Evolutionary conservation across 495 filamentous ascomycete genomes (phyloP), one percentile per base, ranked within the genome.

Genomic region (Aspergillus sparsus): DNA sequence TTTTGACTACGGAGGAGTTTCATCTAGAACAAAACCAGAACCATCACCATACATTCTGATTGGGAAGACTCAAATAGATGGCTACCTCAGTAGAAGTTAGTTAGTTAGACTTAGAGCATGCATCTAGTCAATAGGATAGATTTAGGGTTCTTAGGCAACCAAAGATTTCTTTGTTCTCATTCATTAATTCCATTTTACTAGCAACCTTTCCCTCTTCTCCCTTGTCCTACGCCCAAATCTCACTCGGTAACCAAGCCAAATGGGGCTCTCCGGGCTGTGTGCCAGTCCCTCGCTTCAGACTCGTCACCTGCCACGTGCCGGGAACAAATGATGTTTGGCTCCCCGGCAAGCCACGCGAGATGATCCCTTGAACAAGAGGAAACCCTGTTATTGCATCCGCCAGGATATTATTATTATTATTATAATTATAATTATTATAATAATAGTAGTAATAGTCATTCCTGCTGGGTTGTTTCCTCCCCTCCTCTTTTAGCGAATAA

Each of bases 301-400:
- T 55, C 58, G 57, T 61, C 52, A 49, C 41, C 41, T 62, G 61
- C 58, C 58, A 61, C 58, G 58, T 61, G 58, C 51, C 31, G 44
- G 57, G 47, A 37, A 53, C 46, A 58, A 51, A 31, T 41, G n/a
- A 51, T 50, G 55, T 58, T n/a, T 55, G 57, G 57, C 32, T 39
- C 44, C 46, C 58, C 32, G 52, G 51, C 41, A 33, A 53, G 49
- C 55, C 58, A 61, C 58, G 58, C 58, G 58, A 61, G 50, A 41
- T 61, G 57, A 55, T 49, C 58, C 16, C 41, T 49, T 16, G 18
- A 11, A 27, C 12, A 7, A 1, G 15, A 16, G 6, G 18, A 7
- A 53, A 53, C 11, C 50, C 50, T 46, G 42, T 2, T 47, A 18
- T n/a, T 47, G 3, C 7, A 47, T 16, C 42, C 42, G 42, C 7